Base-by-base conservation (phyloP, 306 rosid genomes). In the Vicia faba region DNA sequence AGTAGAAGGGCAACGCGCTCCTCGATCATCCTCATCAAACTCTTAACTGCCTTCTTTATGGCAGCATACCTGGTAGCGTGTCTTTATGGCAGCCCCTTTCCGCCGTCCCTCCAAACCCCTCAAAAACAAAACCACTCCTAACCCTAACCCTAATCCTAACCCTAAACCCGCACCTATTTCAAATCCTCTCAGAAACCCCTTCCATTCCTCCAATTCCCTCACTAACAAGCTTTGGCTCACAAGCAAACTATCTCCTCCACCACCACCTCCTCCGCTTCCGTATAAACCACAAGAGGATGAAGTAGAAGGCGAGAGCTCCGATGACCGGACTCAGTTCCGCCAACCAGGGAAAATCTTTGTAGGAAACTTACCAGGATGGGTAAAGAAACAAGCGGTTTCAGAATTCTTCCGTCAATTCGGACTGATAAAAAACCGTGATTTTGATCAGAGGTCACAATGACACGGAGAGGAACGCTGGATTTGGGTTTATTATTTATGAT, bases 351-450 rank as follows among this genome's bases (percentile, higher is more conserved):
- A 93, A 71, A 85, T 93, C 28, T 93, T 93, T 68, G 86, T 93
- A 4, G 98, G 90, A 53, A 93, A 89, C 72, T 80, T 93, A 43
- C 98, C 98, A 5, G 73, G 68, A 39, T 93, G 97, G 97, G 73
- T 79, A 7, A 89, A 88, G 86, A 90, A 93, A 73, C 69, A 59
- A 19, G 96, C 83, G 64, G 81, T 93, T 8, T 31, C 78, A 5
- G 90, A 90, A 51, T 85, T 93, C 55, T 93, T 90, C 49, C 87
- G 98, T 33, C 98, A 90, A 53, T 88, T 93, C 28, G 98, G 98
- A 54, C 82, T 90, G 26, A 86, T 89, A 2, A 80, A 77, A n/a
- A 44, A 85, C 48, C 57, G 96, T 90, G 53, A 89, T 93, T 69
- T 36, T 93, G 75, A 88, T 93, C 11, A 88, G 84, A 84, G 93